A percentile compares a stretch with the other conserved stretches of the same genome.
phyloP scores from a whole-genome alignment of 495 filamentous ascomycete species.

The Neurospora sp. region DNA sequence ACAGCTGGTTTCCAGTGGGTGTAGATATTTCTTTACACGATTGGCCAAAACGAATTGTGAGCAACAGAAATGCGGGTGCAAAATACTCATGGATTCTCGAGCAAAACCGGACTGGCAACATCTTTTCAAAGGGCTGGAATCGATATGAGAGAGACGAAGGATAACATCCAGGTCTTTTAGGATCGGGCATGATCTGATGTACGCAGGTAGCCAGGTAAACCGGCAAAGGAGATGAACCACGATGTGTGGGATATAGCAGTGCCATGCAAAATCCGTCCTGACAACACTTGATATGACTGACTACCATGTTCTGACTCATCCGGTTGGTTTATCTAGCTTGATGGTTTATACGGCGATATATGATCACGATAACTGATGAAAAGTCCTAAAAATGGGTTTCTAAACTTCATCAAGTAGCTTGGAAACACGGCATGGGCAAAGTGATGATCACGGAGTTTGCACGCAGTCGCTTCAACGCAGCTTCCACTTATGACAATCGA shows the following conservation, averaged over 20 bases:
- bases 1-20: no score
- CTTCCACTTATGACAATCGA: not conserved
- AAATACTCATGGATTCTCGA: no score
- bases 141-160: not conserved
- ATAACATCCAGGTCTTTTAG: not conserved
- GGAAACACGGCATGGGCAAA: not conserved
- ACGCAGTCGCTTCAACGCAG: not conserved
- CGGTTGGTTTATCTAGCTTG: not conserved
- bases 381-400: no score
- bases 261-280: no score
- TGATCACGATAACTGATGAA: no score
- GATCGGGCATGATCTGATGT: not conserved
- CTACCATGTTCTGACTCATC: not conserved
- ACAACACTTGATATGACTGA: not conserved
- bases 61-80: no score
- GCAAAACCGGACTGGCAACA: no score
- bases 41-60: no score
- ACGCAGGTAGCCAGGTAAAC: no score
- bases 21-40: no score
- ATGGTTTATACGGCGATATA: not conserved
- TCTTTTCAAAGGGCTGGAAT: not conserved
- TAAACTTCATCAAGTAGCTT: not conserved
- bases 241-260: no score
- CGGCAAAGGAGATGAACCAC: no score
- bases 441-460: not conserved